Evolutionary conservation across 345 rosid genomes (phyloP).

Genomic region (Aethionema arabicum): DNA sequence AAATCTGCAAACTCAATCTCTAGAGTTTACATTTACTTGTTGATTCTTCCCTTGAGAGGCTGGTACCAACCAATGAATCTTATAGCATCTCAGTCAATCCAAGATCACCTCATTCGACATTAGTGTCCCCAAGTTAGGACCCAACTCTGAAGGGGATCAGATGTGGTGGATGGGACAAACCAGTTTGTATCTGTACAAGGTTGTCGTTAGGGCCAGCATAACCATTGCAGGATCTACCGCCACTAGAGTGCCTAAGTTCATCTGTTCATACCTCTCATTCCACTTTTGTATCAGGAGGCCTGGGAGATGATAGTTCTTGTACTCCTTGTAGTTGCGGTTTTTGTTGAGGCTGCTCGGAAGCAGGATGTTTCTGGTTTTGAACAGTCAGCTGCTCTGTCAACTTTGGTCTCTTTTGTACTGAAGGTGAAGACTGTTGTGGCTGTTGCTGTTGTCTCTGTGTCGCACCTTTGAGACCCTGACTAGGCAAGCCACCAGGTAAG

Average conservation of each 20-base stretch:
- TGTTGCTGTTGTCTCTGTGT: constrained; percentile 54
- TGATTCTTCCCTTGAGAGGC: not conserved
- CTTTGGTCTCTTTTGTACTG: constrained; percentile 54
- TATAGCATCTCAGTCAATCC: constrained; percentile 31
- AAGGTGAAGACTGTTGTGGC: constrained; percentile 45
- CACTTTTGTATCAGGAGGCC: constrained; percentile 60
- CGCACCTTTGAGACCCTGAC: constrained; percentile 46
- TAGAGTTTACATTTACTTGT: constrained; percentile 23
- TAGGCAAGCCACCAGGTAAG: constrained; percentile 55
- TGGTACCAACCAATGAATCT: constrained; percentile 20
- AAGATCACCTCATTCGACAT: constrained; percentile 19
- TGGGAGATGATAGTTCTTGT: constrained; percentile 56
- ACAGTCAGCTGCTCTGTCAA: constrained; percentile 56
- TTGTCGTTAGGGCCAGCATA: constrained; percentile 58
- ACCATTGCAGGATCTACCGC: constrained; percentile 50
- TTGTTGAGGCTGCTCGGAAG: constrained; percentile 34
- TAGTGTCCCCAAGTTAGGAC: constrained; percentile 24
- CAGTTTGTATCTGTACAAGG: constrained; percentile 71
- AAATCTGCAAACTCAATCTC: constrained; percentile 24
- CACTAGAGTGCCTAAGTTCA: constrained; percentile 47
- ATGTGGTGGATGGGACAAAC: constrained; percentile 14
- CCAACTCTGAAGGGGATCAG: constrained; percentile 5
- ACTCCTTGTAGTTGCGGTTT: constrained; percentile 42
- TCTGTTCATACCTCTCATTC: constrained; percentile 53
- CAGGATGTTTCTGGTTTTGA: constrained; percentile 56